Percentiles rank a stretch among this genome's conserved stretches.
These are phyloP conservation scores for Pseudogymnoascus sp. DNA, from an alignment of 2,329 filamentous ascomycete species.

Conservation along the genomic window DNA sequence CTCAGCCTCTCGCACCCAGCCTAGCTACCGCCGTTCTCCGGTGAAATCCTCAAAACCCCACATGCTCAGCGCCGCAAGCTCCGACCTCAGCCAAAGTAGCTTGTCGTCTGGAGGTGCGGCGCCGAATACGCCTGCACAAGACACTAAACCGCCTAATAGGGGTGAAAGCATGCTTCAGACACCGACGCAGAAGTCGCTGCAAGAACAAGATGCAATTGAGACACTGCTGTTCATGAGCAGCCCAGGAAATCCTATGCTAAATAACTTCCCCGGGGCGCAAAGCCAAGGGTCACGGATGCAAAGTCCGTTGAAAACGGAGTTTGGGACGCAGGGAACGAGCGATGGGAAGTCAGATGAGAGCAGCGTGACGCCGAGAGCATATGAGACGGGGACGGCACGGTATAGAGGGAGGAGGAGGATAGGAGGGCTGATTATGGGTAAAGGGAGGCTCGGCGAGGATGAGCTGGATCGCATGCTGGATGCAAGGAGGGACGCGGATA, in stretches of 20 bases:
- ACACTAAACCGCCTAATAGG: constrained; percentile 12
- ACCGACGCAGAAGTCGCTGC: constrained; percentile 54
- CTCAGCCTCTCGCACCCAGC: constrained; percentile 15
- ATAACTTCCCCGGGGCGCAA: constrained; percentile 40
- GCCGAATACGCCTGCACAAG: not conserved
- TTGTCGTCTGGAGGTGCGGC: not conserved
- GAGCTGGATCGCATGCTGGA: constrained; percentile 28
- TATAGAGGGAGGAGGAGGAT: constrained; percentile 16
- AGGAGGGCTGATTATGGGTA: constrained; percentile 4
- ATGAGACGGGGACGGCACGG: constrained; percentile 10
- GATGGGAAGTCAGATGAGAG: constrained; percentile 2
- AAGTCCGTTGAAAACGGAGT: constrained; percentile 27
- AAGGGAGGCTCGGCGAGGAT: constrained; percentile 14
- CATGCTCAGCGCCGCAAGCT: constrained; percentile 10
- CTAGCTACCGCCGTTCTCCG: constrained; percentile 24
- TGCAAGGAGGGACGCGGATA: constrained; percentile 28
- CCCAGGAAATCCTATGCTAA: constrained; percentile 60
- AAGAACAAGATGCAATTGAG: constrained; percentile 76
- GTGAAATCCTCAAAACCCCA: constrained; percentile 26
- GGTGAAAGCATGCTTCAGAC: constrained; percentile 42
- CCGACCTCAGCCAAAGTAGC: constrained; percentile 19
- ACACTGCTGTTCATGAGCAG: constrained; percentile 76
- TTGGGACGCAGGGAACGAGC: constrained; percentile 19
- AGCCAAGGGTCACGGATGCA: constrained; percentile 21
- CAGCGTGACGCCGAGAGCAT: constrained; percentile 18